These are phyloP conservation scores for Eragrostis tef DNA, from an alignment of 202 grass and related monocot genomes.

Conservation along the genomic window DNA sequence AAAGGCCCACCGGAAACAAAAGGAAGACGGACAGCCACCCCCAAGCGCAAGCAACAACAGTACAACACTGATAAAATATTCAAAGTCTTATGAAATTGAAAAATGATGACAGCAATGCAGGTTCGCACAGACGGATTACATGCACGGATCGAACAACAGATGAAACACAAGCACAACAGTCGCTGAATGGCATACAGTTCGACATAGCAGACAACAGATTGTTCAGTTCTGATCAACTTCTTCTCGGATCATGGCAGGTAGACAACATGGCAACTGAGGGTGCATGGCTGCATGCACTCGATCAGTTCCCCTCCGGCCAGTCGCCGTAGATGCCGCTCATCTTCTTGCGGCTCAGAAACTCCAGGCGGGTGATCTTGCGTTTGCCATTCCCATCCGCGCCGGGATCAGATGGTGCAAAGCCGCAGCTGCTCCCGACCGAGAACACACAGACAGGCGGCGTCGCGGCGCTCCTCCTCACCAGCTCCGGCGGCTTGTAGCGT, in stretches of 20 bases:
- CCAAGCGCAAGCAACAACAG: constrained; percentile 13
- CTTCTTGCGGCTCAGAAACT: constrained; percentile 40
- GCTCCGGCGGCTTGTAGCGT: constrained; percentile 10
- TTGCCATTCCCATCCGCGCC: not conserved
- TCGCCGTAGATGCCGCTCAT: constrained; percentile 56
- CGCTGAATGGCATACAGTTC: not conserved
- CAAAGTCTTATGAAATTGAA: constrained; percentile 26
- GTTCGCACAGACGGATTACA: constrained; percentile 36
- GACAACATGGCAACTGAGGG: not conserved
- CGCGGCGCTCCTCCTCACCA: constrained; percentile 10
- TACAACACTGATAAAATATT: constrained; percentile 30
- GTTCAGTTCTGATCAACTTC: not conserved
- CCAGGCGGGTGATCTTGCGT: constrained; percentile 26
- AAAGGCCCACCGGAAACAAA: constrained; percentile 20
- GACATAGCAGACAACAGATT: not conserved
- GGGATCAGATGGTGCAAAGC: constrained; percentile 5
- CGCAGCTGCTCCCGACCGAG: not conserved
- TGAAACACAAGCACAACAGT: not conserved
- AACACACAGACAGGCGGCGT: constrained; percentile 1
- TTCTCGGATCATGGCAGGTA: not conserved
- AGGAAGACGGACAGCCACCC: not conserved
- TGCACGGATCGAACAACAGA: constrained; percentile 1
- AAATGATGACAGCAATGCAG: constrained; percentile 29
- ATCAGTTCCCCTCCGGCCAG: constrained; percentile 43
- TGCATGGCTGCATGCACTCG: not conserved